A percentile compares a stretch with the other conserved stretches of the same genome.
Conservation (phyloP, 2,329 filamentous ascomycete species). For the Salinomyces thailandicus region DNA sequence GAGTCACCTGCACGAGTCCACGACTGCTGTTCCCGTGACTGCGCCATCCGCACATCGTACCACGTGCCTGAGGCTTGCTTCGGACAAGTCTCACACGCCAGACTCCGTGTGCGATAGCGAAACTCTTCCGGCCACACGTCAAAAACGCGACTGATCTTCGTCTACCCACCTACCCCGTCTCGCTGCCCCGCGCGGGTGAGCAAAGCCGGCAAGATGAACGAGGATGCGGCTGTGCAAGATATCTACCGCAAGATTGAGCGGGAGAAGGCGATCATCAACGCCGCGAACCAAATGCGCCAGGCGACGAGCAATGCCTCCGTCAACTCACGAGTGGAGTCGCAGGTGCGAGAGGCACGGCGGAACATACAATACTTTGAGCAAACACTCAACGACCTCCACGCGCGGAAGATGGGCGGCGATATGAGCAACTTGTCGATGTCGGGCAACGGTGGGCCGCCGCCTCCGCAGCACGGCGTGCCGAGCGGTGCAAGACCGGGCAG, state of each 20-base stretch:
- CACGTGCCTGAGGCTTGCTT: too few relatives aligned
- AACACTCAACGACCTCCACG: slow-evolving; percentile 75
- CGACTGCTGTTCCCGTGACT: too few relatives aligned
- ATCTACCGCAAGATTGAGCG: slow-evolving; percentile 96
- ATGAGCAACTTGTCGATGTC: slow-evolving; percentile 57
- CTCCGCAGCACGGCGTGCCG: slow-evolving; percentile 21
- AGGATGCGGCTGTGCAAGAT: slow-evolving; percentile 58
- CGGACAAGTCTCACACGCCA: too few relatives aligned
- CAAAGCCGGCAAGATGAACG: slow-evolving; percentile 41
- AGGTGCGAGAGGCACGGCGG: slow-evolving; percentile 84
- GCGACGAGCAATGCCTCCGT: slow-evolving; percentile 91
- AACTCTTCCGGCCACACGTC: too few relatives aligned
- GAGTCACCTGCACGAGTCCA: too few relatives aligned
- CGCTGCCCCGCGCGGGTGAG: slow-evolving; percentile 2
- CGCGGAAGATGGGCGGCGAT: slow-evolving; percentile 61
- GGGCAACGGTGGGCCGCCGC: slow-evolving; percentile 31
- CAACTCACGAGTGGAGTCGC: slow-evolving; percentile 78
- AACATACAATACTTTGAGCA: slow-evolving; percentile 96
- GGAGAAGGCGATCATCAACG: slow-evolving; percentile 89
- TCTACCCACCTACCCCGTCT: too few relatives aligned
- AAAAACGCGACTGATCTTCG: too few relatives aligned
- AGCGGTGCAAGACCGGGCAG: slow-evolving; percentile 38
- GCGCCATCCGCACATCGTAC: too few relatives aligned
- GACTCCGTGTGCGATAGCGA: too few relatives aligned
- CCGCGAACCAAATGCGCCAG: slow-evolving; percentile 87